Base-by-base conservation (phyloP, 2,329 filamentous ascomycete genomes). In the Pseudogymnoascus sp. region DNA sequence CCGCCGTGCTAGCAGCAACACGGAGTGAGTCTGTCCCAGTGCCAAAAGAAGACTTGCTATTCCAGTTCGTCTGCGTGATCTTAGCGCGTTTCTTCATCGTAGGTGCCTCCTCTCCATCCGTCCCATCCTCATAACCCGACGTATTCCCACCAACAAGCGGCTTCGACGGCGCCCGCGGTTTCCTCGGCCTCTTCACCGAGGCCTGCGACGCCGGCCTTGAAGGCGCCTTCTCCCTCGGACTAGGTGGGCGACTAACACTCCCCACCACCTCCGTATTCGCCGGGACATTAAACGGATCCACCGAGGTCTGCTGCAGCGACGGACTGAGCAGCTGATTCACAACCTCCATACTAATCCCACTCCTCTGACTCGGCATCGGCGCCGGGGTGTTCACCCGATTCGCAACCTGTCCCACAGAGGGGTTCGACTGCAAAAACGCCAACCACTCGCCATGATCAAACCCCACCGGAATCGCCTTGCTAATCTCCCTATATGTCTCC, bases 1-100 rank as follows among this genome's bases (percentile, higher is more conserved):
- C 91, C 50, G 92, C 89, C 14, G 90, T 96, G 73, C 91, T 96
- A 56, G 93, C 93, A 65, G 90, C 88, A n/a, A 96, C 91, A 59
- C 92, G 84, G 25, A 97, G 79, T 3, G 91, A 95, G 59, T 94
- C 91, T 8, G 86, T 84, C 31, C 86, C 86, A 40, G 84, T 82
- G 61, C 88, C 89, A 69, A 97, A 89, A 21, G 84, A 85, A 66
- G 82, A 84, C 68, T 84, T 88, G 60, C 87, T 86, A n/a, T 85
- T 85, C 77, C 86, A 88, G 66, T 89, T 85, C 11, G 87, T 84
- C 71, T 88, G 84, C 18, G 85, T 91, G 23, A 88, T 84, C 71
- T 91, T 94, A 35, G 87, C 92, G 70, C 92, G 84, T 76, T 96
- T 97, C 70, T 86, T 89, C 66, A 81, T 78, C 25, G 82, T 83